Conservation (phyloP, 2,329 filamentous ascomycete species). For the Pezicula radicicola region DNA sequence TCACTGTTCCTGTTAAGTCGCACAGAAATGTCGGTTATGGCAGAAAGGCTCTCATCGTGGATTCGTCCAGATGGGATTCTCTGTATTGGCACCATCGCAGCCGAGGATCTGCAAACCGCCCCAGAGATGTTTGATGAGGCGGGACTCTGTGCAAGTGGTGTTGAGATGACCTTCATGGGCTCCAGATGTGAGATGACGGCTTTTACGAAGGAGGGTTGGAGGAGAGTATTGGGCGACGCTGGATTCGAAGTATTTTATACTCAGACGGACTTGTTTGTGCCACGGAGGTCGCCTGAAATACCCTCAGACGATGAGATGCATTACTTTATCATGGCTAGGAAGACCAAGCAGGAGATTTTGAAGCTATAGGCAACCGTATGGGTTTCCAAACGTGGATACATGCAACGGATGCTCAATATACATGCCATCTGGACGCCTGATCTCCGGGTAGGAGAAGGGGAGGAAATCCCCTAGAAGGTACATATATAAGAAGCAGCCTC, state of each 20-base stretch:
- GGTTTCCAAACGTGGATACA: no score
- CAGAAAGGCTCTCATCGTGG: no score
- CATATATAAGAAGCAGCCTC: no score
- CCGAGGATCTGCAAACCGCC: background rate
- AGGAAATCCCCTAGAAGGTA: no score
- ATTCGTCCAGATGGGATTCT: no score
- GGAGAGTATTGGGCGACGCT: background rate
- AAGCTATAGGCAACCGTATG: no score
- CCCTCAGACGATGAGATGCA: background rate
- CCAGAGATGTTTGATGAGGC: background rate
- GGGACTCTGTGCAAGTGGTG: background rate
- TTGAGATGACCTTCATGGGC: background rate
- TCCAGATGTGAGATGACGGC: background rate
- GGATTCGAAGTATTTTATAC: background rate
- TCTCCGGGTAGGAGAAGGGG: no score
- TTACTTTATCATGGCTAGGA: background rate
- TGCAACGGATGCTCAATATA: no score
- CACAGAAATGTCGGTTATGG: no score
- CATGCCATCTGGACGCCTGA: no score
- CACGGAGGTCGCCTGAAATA: background rate
- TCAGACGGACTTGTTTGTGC: background rate
- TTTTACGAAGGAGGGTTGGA: background rate
- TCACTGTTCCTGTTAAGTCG: no score
- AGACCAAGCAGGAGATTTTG: background rate
- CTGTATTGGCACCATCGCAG: background rate